These are phyloP conservation scores for Primulina eburnea DNA, from an alignment of 257 asterid genomes.

Conservation along the genomic window DNA sequence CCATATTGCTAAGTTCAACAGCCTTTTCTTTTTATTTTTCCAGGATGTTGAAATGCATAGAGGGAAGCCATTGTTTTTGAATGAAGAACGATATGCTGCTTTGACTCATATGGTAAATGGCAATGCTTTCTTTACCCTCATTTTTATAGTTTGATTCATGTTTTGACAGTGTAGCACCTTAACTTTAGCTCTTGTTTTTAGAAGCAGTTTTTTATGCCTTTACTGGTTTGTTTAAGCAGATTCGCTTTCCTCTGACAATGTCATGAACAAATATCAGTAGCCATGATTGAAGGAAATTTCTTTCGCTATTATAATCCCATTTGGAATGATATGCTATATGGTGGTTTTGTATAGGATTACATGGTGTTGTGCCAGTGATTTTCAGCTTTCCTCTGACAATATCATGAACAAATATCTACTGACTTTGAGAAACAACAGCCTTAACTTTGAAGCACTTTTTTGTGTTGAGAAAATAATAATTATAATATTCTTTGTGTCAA, in stretches of 20 bases:
- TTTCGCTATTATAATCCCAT: background rate
- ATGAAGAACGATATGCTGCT: constrained; percentile 90
- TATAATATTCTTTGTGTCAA: background rate
- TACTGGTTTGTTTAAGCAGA: background rate
- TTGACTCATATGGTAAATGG: constrained; percentile 75
- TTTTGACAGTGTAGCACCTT: background rate
- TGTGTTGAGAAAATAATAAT: constrained; percentile 15
- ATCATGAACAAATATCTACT: too few relatives aligned
- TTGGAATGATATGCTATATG: too few relatives aligned
- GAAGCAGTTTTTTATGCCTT: background rate
- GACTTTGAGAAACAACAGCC: background rate
- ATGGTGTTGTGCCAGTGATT: too few relatives aligned
- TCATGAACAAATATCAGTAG: background rate
- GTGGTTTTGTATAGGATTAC: too few relatives aligned
- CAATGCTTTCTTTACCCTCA: constrained; percentile 7
- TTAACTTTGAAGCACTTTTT: background rate
- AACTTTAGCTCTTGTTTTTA: background rate
- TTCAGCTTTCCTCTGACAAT: too few relatives aligned
- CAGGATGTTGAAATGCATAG: constrained; percentile 86
- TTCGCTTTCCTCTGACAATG: background rate
- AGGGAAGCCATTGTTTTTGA: constrained; percentile 86
- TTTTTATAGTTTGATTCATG: background rate
- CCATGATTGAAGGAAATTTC: background rate
- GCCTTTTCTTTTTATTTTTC: constrained; percentile 23
- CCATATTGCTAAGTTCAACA: background rate